A percentile compares a stretch with the other conserved stretches of the same genome.
Conservation (phyloP, 768 basidiomycete species). For the Suillus decipiens region DNA sequence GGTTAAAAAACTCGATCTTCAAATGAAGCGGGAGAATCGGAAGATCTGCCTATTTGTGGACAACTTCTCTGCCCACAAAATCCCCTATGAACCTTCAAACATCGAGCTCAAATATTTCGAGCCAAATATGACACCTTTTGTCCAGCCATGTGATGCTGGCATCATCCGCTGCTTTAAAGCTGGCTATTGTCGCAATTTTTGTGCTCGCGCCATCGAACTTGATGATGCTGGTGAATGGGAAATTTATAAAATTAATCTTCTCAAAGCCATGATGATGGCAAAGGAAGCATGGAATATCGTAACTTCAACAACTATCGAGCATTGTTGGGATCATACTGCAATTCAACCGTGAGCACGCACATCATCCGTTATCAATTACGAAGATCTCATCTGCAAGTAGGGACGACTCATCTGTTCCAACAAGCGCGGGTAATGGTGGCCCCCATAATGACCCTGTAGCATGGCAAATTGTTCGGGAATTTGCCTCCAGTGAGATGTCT, state of each 20-base stretch:
- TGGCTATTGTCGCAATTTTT: conserved; percentile 5
- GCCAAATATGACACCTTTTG: conserved; percentile 8
- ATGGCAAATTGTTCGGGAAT: conserved; percentile 13
- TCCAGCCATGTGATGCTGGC: conserved; percentile 6
- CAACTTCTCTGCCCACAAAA: conserved; percentile 13
- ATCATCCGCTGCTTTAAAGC: conserved; percentile 30
- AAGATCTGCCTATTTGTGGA: conserved; percentile 15
- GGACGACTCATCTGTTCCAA: background rate
- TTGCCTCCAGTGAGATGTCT: conserved; percentile 7
- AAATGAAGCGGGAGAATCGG: conserved; percentile 8
- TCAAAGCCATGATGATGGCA: conserved; percentile 36
- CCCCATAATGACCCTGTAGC: conserved; percentile 13
- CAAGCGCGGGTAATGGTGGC: background rate
- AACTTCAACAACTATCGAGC: conserved; percentile 30
- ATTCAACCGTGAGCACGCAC: conserved; percentile 17
- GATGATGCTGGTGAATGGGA: conserved; percentile 33
- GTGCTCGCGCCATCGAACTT: conserved; percentile 24
- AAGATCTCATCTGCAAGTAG: conserved; percentile 1
- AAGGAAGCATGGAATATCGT: conserved; percentile 34
- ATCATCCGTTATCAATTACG: background rate
- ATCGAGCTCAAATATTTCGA: conserved; percentile 7
- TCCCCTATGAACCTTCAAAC: conserved; percentile 11
- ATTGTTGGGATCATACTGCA: conserved; percentile 38
- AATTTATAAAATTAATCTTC: conserved; percentile 39
- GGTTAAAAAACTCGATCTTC: background rate